phyloP scores from a whole-genome alignment of 228 moss, liverwort and hornwort species.

The Sphagnum magellanicum region DNA sequence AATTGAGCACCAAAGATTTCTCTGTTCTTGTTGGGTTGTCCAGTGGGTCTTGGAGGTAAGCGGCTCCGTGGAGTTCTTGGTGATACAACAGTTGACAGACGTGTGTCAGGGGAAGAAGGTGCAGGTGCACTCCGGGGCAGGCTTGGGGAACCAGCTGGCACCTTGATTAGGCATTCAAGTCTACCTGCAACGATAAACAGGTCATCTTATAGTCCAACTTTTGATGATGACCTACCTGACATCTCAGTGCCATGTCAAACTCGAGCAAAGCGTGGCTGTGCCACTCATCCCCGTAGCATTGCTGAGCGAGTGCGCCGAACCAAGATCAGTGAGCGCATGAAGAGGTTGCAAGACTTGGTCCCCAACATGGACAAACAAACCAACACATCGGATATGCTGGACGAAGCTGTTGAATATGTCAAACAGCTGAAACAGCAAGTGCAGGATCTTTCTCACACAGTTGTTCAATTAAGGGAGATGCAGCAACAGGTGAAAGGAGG shows the following conservation, averaged over 20 bases:
- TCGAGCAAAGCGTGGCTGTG: constrained; percentile 70
- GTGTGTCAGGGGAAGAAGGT: constrained; percentile 4
- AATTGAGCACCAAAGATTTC: neutral
- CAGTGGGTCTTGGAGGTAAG: constrained; percentile 12
- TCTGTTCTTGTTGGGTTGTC: neutral
- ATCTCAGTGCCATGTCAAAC: constrained; percentile 61
- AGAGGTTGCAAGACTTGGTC: constrained; percentile 89
- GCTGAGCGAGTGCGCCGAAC: constrained; percentile 84
- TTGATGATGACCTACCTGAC: constrained; percentile 52
- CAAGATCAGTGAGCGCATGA: constrained; percentile 89
- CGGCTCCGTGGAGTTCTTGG: constrained; percentile 24
- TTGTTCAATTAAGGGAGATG: constrained; percentile 19
- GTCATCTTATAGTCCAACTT: constrained; percentile 17
- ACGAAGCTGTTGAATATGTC: constrained; percentile 86
- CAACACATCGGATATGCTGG: constrained; percentile 92
- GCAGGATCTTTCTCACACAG: constrained; percentile 47
- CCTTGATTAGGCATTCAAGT: constrained; percentile 54
- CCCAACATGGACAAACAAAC: constrained; percentile 96
- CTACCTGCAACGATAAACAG: constrained; percentile 36
- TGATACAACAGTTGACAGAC: constrained; percentile 14
- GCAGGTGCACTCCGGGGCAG: constrained; percentile 11
- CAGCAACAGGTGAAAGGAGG: no score
- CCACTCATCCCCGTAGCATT: constrained; percentile 88
- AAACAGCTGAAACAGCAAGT: constrained; percentile 86
- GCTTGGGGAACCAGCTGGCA: constrained; percentile 8